A percentile compares a stretch with the other conserved stretches of the same genome.
Evolutionary conservation across 2,329 filamentous ascomycete genomes (phyloP).

Genomic region (Penicillium sp.): DNA sequence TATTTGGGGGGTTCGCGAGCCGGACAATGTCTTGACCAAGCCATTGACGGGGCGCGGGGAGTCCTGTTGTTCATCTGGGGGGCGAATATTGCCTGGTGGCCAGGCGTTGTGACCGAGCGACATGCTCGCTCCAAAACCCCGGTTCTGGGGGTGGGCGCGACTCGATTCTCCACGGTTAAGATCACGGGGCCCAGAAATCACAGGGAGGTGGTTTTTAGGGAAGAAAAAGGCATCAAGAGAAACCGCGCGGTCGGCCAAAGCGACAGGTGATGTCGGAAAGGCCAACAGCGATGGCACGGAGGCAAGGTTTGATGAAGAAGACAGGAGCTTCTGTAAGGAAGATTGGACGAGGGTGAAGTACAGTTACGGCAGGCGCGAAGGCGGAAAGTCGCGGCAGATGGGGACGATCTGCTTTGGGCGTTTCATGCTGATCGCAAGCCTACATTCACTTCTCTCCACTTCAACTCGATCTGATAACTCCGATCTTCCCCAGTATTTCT

Average conservation of each 20-base stretch:
- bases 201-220: slow-evolving; percentile 23
- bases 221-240: slow-evolving; percentile 36
- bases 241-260: slow-evolving; percentile 19
- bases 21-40: slow-evolving; percentile 43
- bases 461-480: background rate
- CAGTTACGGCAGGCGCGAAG: slow-evolving; percentile 33
- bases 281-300: slow-evolving; percentile 34
- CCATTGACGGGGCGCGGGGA: slow-evolving; percentile 43
- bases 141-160: slow-evolving; percentile 45
- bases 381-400: slow-evolving; percentile 32
- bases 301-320: slow-evolving; percentile 41
- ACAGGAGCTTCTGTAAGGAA: slow-evolving; percentile 36
- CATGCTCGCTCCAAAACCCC: slow-evolving; percentile 57
- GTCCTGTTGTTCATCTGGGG: slow-evolving; percentile 59
- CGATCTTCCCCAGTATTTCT: background rate
- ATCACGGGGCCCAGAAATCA: slow-evolving; percentile 33
- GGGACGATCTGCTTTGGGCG: slow-evolving; percentile 1
- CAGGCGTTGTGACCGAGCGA: slow-evolving; percentile 68
- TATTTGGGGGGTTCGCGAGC: slow-evolving; percentile 46
- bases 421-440: background rate
- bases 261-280: slow-evolving; percentile 29
- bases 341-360: slow-evolving; percentile 43
- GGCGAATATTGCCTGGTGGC: slow-evolving; percentile 61
- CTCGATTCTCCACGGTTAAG: slow-evolving; percentile 46
- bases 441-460: background rate